phyloP scores from a whole-genome alignment of 108 stramenopile species.

The Cyclostephanos tholiformis region DNA sequence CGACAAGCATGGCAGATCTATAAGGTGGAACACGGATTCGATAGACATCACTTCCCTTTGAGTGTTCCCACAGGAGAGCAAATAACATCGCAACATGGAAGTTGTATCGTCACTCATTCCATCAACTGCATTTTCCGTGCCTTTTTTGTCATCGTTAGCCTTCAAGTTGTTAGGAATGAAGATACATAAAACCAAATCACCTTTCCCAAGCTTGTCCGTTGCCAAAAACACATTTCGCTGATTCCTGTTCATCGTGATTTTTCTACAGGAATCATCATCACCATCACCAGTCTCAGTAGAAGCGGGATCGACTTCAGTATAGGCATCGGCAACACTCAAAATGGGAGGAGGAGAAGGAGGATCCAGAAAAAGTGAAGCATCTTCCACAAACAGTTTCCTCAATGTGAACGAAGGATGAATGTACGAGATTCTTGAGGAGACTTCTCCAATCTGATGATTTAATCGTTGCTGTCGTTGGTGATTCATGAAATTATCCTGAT shows the following conservation, averaged over 20 bases:
- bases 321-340: neutral
- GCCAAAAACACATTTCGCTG: slow-evolving; percentile 38
- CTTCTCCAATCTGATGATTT: neutral
- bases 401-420: slow-evolving; percentile 47
- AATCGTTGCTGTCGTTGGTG: neutral
- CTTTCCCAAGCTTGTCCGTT: slow-evolving; percentile 37
- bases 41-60: slow-evolving; percentile 5
- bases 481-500: neutral
- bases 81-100: slow-evolving; percentile 35
- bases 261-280: slow-evolving; percentile 6
- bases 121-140: slow-evolving; percentile 1
- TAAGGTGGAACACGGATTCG: slow-evolving; percentile 17
- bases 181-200: slow-evolving; percentile 43
- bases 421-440: slow-evolving; percentile 34
- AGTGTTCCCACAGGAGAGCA: slow-evolving; percentile 18
- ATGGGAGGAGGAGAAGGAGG: neutral
- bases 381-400: slow-evolving; percentile 26
- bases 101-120: neutral
- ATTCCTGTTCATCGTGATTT: neutral
- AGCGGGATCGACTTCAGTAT: neutral
- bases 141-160: slow-evolving; percentile 27
- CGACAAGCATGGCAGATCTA: slow-evolving; percentile 21
- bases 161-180: slow-evolving; percentile 35
- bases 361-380: neutral
- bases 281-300: neutral